Conservation (phyloP, 1,284 basidiomycete genomes). For the Rhodotorula sp. region DNA sequence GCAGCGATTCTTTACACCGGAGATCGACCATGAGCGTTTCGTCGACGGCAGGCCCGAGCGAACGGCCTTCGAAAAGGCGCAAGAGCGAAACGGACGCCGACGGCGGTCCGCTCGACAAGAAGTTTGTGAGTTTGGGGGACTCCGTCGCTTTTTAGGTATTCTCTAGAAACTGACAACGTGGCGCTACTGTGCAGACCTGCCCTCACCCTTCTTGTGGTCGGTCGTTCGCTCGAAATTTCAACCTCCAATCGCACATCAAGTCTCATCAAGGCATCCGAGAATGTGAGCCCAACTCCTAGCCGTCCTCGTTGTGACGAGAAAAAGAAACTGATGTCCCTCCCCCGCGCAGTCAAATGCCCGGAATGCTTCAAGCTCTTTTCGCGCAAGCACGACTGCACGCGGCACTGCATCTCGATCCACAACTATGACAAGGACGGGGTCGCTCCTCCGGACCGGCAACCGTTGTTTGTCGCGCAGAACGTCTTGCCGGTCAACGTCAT, state of each 20-base stretch:
- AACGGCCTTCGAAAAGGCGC: background rate
- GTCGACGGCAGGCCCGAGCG: background rate
- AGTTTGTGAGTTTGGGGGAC: conserved; percentile 26
- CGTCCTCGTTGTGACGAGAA: too few species aligned
- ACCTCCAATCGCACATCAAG: conserved; percentile 40
- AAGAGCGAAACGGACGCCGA: background rate
- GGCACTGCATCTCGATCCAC: conserved; percentile 41
- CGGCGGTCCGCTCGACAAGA: conserved; percentile 21
- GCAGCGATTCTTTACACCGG: background rate
- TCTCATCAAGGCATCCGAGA: conserved; percentile 40
- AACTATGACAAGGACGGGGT: conserved; percentile 25
- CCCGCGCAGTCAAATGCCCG: conserved; percentile 35
- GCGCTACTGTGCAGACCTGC: conserved; percentile 15
- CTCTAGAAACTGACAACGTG: background rate
- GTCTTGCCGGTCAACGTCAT: conserved; percentile 2
- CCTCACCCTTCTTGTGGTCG: conserved; percentile 36
- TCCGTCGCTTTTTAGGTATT: too few species aligned
- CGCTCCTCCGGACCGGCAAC: conserved; percentile 1
- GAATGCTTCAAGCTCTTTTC: conserved; percentile 40
- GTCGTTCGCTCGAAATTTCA: conserved; percentile 40
- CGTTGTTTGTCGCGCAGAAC: conserved; percentile 6
- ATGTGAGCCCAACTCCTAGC: conserved; percentile 10
- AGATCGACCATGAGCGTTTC: background rate
- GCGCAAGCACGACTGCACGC: conserved; percentile 38
- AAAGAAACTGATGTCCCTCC: background rate